Conservation (phyloP, 1,284 basidiomycete genomes). For the Prillingera fragicola region DNA sequence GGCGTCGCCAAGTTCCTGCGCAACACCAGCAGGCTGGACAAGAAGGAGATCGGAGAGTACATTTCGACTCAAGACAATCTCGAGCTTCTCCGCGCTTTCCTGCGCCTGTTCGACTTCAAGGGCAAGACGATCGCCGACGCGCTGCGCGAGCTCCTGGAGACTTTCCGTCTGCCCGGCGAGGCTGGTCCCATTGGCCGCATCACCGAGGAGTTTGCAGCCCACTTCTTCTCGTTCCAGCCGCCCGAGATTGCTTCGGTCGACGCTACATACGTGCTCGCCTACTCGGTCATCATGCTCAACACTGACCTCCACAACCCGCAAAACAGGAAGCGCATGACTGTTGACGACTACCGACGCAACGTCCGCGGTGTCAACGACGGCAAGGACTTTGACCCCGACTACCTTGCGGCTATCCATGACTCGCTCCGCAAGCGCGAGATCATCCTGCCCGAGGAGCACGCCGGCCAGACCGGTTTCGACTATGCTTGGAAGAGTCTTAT, state of each 20-base stretch:
- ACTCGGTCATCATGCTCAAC: conserved; percentile 97
- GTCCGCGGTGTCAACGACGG: conserved; percentile 88
- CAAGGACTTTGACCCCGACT: conserved; percentile 75
- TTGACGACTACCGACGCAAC: conserved; percentile 91
- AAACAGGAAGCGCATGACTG: conserved; percentile 90
- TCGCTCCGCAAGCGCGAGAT: conserved; percentile 93
- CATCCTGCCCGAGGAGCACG: conserved; percentile 96
- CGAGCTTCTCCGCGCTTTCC: conserved; percentile 79
- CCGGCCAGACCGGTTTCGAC: conserved; percentile 93
- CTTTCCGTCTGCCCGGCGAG: conserved; percentile 93
- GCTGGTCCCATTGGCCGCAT: conserved; percentile 90
- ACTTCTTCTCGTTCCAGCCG: conserved; percentile 79
- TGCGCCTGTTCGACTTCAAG: conserved; percentile 83
- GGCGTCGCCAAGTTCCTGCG: conserved; percentile 74
- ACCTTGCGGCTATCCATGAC: conserved; percentile 83
- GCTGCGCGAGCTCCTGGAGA: conserved; percentile 87
- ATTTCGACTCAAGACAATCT: conserved; percentile 83
- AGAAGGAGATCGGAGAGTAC: conserved; percentile 89
- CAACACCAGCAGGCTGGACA: conserved; percentile 79
- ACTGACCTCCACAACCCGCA: conserved; percentile 98
- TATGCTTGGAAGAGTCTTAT: conserved; percentile 98
- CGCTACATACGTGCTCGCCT: conserved; percentile 89
- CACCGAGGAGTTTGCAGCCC: conserved; percentile 87
- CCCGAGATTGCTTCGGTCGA: conserved; percentile 83
- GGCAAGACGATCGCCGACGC: conserved; percentile 90